A percentile compares a stretch with the other conserved stretches of the same genome.
These are phyloP conservation scores for Podospora sp. DNA, from an alignment of 495 filamentous ascomycete species.

Conservation along the genomic window DNA sequence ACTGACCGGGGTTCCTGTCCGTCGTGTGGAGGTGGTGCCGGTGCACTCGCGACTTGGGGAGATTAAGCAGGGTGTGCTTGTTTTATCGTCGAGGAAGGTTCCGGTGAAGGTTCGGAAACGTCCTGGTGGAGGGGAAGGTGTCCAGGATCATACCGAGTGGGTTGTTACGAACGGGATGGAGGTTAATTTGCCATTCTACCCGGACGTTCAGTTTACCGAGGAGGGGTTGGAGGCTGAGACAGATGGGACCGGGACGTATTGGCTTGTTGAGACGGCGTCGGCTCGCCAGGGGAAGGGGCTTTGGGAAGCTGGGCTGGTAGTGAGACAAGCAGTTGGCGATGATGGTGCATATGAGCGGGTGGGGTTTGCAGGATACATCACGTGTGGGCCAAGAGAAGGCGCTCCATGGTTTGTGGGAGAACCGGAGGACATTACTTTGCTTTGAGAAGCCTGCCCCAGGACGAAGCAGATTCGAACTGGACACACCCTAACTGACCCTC, in stretches of 20 bases:
- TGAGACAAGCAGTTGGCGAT: background rate
- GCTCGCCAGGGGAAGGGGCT: background rate
- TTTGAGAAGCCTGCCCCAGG: too few relatives aligned
- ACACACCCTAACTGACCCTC: too few relatives aligned
- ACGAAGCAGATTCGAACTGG: too few relatives aligned
- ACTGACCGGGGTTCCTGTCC: slow-evolving; percentile 5
- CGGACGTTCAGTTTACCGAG: slow-evolving; percentile 9
- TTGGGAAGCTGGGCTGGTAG: slow-evolving; percentile 9
- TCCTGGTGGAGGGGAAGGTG: background rate
- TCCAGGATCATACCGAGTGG: background rate
- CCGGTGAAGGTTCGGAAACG: slow-evolving; percentile 2
- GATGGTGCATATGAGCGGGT: slow-evolving; percentile 9
- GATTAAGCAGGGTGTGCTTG: slow-evolving; percentile 1
- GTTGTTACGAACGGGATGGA: background rate
- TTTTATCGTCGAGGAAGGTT: background rate
- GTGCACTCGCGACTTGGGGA: slow-evolving; percentile 6
- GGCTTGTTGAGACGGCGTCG: slow-evolving; percentile 6
- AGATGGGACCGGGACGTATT: background rate
- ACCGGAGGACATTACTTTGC: background rate
- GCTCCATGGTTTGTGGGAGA: background rate
- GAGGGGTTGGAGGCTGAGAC: background rate
- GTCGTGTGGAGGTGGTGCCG: background rate
- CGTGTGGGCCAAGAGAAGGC: slow-evolving; percentile 11
- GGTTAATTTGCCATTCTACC: slow-evolving; percentile 3
- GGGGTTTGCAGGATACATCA: background rate